phyloP scores from a whole-genome alignment of 305 asterid genomes.

The Ajuga reptans region DNA sequence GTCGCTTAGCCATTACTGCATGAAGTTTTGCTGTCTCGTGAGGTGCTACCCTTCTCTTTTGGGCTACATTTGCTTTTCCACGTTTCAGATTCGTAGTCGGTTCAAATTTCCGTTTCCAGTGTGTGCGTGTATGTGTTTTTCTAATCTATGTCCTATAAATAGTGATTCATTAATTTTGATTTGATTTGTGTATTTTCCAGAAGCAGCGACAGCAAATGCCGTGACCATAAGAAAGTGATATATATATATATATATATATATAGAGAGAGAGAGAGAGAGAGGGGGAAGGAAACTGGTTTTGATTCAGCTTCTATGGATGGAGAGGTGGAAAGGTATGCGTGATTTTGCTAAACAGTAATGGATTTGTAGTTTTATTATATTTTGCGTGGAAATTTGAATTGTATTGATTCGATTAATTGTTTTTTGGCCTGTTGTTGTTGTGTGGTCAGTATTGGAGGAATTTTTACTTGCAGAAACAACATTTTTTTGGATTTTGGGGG shows the following conservation, averaged over 20 bases:
- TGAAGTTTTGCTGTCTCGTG: constrained; percentile 10
- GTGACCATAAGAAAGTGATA: background rate
- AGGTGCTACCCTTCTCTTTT: background rate
- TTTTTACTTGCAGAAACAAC: background rate
- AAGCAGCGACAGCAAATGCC: background rate
- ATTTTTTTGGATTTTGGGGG: background rate
- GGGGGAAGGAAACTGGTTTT: constrained; percentile 3
- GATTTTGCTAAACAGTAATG: constrained; percentile 8
- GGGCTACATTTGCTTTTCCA: background rate
- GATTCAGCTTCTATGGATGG: constrained; percentile 11
- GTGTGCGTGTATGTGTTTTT: background rate
- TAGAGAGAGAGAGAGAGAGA: background rate
- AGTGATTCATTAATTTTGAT: background rate
- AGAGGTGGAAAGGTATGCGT: constrained; percentile 26
- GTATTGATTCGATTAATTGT: background rate
- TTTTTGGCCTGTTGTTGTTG: background rate
- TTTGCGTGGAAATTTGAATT: background rate
- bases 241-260: too few species aligned
- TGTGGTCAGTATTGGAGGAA: background rate
- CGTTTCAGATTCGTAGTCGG: background rate
- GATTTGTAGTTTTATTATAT: background rate
- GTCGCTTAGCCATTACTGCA: constrained; percentile 33
- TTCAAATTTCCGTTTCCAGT: background rate
- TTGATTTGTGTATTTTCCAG: background rate
- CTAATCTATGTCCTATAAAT: background rate